Evolutionary conservation across 495 filamentous ascomycete species (phyloP).

Genomic region (Aspergillus panamensis): DNA sequence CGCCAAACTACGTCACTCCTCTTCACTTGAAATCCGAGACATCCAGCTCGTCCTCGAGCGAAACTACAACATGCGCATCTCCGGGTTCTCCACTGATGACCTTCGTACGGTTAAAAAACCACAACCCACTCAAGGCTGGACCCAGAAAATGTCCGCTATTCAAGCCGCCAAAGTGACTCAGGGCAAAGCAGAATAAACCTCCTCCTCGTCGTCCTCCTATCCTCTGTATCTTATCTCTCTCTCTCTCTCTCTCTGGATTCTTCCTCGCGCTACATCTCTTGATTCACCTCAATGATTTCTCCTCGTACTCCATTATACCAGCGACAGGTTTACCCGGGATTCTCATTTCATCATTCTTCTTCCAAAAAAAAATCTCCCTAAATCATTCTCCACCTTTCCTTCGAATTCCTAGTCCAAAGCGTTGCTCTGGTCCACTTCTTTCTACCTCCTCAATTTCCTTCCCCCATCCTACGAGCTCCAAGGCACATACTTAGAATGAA

Average conservation of each 20-base stretch:
- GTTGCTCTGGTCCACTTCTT: too few relatives aligned
- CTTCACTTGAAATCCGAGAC: slow-evolving; percentile 86
- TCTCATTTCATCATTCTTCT: slow-evolving; percentile 3
- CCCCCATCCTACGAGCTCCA: background rate
- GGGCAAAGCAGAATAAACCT: slow-evolving; percentile 39
- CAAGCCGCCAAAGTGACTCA: slow-evolving; percentile 79
- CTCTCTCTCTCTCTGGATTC: background rate
- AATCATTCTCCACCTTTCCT: background rate
- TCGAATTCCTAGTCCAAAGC: too few relatives aligned
- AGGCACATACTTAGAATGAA: background rate
- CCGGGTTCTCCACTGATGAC: slow-evolving; percentile 91
- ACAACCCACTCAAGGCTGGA: slow-evolving; percentile 80
- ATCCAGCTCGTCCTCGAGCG: slow-evolving; percentile 93
- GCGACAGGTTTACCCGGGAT: background rate
- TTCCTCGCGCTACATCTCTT: background rate
- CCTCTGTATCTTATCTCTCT: background rate
- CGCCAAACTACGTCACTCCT: slow-evolving; percentile 86
- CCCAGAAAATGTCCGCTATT: slow-evolving; percentile 92
- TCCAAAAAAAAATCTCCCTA: background rate
- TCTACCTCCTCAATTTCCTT: too few relatives aligned
- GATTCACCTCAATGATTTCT: too few relatives aligned
- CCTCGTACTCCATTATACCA: background rate
- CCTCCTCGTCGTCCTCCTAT: background rate
- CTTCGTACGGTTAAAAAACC: slow-evolving; percentile 89
- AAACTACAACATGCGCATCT: slow-evolving; percentile 96